phyloP scores from a whole-genome alignment of 768 basidiomycete species.

The Kondoa subrosea region DNA sequence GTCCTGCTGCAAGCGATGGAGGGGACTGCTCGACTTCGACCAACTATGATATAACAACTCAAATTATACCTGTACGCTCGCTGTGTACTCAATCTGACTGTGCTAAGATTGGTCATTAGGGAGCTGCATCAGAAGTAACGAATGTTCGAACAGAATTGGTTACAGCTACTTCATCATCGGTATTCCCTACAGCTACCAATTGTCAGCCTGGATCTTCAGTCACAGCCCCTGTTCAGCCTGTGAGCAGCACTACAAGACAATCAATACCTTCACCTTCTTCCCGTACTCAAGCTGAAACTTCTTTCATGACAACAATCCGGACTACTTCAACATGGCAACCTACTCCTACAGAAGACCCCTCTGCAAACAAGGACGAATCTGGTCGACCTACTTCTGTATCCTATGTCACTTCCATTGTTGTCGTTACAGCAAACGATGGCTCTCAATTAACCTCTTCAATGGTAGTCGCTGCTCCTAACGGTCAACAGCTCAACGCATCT shows the following conservation, averaged over 20 bases:
- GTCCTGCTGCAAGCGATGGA: background rate
- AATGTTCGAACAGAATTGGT: background rate
- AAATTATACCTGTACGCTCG: background rate
- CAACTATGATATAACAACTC: background rate
- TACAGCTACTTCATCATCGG: background rate
- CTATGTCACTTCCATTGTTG: background rate
- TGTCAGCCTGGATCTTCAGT: background rate
- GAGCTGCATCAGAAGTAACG: background rate
- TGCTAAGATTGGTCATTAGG: background rate
- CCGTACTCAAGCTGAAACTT: background rate
- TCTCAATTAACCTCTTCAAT: background rate
- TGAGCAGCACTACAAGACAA: background rate
- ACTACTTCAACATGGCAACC: background rate
- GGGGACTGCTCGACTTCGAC: background rate
- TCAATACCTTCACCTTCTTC: background rate
- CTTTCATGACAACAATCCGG: background rate
- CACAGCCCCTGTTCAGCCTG: too few species aligned
- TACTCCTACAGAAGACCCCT: background rate
- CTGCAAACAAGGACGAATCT: background rate
- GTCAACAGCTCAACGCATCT: background rate
- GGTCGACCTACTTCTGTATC: background rate
- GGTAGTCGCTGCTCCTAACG: background rate
- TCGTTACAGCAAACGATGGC: background rate
- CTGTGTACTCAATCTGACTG: background rate
- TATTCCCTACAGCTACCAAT: background rate